Conservation (phyloP, 2,329 filamentous ascomycete species). For the Ophiostoma quercus region DNA sequence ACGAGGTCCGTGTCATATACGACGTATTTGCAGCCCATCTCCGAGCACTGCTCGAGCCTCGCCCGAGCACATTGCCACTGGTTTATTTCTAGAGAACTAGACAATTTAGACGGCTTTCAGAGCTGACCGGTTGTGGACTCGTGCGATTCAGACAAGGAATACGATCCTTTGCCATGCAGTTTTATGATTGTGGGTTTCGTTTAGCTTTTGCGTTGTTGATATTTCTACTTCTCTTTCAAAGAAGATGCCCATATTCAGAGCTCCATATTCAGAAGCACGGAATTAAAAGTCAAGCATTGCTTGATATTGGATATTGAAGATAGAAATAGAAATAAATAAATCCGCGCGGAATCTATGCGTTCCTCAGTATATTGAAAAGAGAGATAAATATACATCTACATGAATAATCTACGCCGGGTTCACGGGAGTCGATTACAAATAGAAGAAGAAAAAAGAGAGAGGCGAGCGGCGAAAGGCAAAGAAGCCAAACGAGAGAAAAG, state of each 20-base stretch:
- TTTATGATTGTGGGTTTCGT: background rate
- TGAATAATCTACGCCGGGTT: background rate
- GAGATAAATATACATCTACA: background rate
- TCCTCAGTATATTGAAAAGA: background rate
- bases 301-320: background rate
- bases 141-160: background rate
- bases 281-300: background rate
- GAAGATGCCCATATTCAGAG: no score
- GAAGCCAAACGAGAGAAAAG: background rate
- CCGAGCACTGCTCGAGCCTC: background rate
- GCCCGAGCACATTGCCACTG: constrained; percentile 9
- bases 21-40: background rate
- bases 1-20: background rate
- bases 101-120: background rate
- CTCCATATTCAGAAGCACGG: no score
- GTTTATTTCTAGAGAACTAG: background rate
- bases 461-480: background rate
- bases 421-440: background rate
- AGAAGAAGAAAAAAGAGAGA: background rate
- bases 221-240: background rate
- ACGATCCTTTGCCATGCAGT: constrained; percentile 7
- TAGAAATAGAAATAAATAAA: no score
- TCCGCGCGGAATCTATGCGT: no score
- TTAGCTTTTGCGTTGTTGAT: background rate
- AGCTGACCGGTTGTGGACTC: constrained; percentile 1